Percentiles rank a stretch among this genome's conserved stretches.
These are phyloP conservation scores for Neodidymelliopsis sp. DNA, from an alignment of 2,329 filamentous ascomycete species.

Conservation along the genomic window DNA sequence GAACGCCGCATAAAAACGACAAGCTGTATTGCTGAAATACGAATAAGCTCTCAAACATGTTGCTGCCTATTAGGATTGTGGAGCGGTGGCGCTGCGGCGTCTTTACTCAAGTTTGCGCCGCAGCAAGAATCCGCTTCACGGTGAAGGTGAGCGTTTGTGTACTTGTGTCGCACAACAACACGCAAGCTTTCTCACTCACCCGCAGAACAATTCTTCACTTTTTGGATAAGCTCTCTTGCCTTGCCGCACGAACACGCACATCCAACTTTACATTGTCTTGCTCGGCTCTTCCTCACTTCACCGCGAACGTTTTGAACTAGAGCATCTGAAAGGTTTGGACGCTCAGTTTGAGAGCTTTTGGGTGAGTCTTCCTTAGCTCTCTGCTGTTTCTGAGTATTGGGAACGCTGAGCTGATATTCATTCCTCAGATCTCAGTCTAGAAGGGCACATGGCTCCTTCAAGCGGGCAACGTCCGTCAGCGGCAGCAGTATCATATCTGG, in stretches of 20 bases:
- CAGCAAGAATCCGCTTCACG: background rate
- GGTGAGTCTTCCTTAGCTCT: too few species aligned
- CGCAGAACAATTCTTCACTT: background rate
- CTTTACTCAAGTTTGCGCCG: background rate
- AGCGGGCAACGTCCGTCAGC: background rate
- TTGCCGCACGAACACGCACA: too few species aligned
- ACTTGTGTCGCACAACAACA: background rate
- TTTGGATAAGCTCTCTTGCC: background rate
- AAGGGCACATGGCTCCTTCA: constrained; percentile 14
- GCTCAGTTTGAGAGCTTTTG: too few species aligned
- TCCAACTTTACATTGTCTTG: background rate
- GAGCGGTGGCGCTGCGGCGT: background rate
- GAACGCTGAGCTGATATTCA: too few species aligned
- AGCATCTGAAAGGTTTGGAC: too few species aligned
- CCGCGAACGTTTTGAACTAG: too few species aligned
- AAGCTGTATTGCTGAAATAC: background rate
- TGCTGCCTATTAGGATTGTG: background rate
- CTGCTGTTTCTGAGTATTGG: too few species aligned
- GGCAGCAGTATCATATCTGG: constrained; percentile 16
- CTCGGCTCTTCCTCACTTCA: too few species aligned
- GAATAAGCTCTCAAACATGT: too few species aligned
- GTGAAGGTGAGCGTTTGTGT: constrained; percentile 10
- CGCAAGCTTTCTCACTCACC: background rate
- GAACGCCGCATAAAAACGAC: background rate
- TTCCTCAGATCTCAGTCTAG: background rate